Percentiles rank a stretch among this genome's conserved stretches.
These are phyloP conservation scores for Globisporangium acanthophoron DNA, from an alignment of 352 stramenopile species.

Conservation along the genomic window DNA sequence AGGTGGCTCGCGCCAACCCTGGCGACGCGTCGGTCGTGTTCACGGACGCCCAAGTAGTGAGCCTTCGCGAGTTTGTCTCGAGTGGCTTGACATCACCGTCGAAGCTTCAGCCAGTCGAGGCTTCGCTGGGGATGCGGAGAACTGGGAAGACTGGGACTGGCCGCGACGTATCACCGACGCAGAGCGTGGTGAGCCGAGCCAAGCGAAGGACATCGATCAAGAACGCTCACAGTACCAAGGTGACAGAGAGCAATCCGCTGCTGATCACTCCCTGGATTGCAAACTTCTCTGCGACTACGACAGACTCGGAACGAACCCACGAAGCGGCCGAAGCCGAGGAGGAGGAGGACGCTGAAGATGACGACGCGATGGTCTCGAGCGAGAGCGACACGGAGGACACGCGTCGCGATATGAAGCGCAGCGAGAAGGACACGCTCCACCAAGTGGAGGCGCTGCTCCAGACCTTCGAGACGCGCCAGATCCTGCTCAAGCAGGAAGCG, in stretches of 20 bases:
- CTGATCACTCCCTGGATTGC: too few species aligned
- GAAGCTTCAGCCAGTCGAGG: neutral
- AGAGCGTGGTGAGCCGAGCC: neutral
- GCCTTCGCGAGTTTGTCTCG: conserved; percentile 28
- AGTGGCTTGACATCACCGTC: conserved; percentile 2
- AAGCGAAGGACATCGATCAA: neutral
- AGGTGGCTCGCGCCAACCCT: conserved; percentile 10
- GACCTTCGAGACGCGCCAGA: conserved; percentile 24
- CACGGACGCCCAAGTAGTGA: conserved; percentile 21
- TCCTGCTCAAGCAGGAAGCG: conserved; percentile 5
- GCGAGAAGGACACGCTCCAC: conserved; percentile 39
- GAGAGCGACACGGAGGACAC: conserved; percentile 15
- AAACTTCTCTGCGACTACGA: too few species aligned
- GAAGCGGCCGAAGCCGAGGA: neutral
- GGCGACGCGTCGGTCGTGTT: conserved; percentile 13
- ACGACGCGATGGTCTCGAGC: conserved; percentile 18
- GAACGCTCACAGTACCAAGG: neutral
- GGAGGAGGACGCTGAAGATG: conserved; percentile 10
- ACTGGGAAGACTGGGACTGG: too few species aligned
- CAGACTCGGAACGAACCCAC: neutral
- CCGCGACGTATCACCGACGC: neutral
- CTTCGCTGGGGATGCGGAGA: too few species aligned
- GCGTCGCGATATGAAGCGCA: conserved; percentile 31
- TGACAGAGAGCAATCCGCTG: too few species aligned
- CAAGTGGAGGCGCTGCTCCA: conserved; percentile 39